Conservation (phyloP, 2,329 filamentous ascomycete genomes). For the Huntiella moniliformis region DNA sequence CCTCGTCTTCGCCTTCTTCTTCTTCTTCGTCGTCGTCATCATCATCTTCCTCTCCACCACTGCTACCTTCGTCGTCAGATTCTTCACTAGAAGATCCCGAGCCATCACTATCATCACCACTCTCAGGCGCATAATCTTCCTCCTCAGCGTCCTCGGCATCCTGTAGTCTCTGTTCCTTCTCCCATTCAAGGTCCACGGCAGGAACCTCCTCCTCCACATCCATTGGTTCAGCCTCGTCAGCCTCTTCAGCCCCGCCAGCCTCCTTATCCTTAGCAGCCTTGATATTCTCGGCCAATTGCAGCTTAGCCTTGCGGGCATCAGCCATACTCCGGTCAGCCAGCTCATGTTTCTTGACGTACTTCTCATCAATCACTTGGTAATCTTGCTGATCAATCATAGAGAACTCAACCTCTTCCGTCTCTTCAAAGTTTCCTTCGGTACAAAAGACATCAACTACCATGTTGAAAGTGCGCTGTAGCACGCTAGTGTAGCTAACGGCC, state of each 20-base stretch:
- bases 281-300: conserved; percentile 39
- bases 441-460: conserved; percentile 42
- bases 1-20: conserved; percentile 13
- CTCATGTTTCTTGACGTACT: conserved; percentile 40
- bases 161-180: conserved; percentile 33
- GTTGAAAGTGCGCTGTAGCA: conserved; percentile 51
- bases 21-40: conserved; percentile 18
- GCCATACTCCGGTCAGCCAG: conserved; percentile 52
- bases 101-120: conserved; percentile 34
- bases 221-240: conserved; percentile 21
- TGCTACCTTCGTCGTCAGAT: conserved; percentile 23
- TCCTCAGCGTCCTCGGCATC: conserved; percentile 46
- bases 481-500: conserved; percentile 47
- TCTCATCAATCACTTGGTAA: conserved; percentile 41
- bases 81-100: conserved; percentile 28
- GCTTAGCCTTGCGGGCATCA: conserved; percentile 46
- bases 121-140: conserved; percentile 45
- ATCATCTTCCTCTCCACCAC: conserved; percentile 16
- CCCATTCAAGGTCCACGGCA: conserved; percentile 25
- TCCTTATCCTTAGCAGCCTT: conserved; percentile 26
- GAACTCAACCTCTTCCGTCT: conserved; percentile 45
- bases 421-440: conserved; percentile 17
- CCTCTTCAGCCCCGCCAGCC: conserved; percentile 17
- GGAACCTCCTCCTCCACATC: conserved; percentile 18
- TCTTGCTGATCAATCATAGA: conserved; percentile 53